Base-by-base conservation (phyloP, 2,329 filamentous ascomycete genomes). In the Colletotrichum lini region DNA sequence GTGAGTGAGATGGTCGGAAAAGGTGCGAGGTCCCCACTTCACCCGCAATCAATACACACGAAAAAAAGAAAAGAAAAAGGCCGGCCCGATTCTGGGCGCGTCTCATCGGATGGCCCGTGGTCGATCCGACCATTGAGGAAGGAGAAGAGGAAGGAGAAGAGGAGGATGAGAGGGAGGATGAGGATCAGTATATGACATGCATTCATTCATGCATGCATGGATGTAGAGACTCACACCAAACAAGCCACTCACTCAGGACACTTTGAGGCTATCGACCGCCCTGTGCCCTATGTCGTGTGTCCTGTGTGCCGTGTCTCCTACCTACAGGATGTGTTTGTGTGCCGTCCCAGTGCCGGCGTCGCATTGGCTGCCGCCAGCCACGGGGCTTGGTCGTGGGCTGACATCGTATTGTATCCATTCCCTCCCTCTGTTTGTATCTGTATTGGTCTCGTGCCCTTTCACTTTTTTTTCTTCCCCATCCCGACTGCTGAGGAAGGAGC, bases 81-180 rank as follows among this genome's bases (percentile, higher is more conserved):
- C 26, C 26, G 26, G 26, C 26, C 26, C 26, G 26, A 30, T 7
- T 26, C 26, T 26, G 26, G 26, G 26, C 26, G 26, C 26, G 26
- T 26, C 26, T 26, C 26, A 26, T 26, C 26, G 26, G 26, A 26
- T 26, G 26, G 26, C 26, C 26, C 4, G 26, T 26, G 26, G 26
- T 26, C 30, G 30, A 30, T 8, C 30, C 57, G 57, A 49, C 65
- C 57, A 26, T 67, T 67, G 49, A 57, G 57, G 65, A 67, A 67
- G 56, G 57, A 67, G 57, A 40, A 26, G 26, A 4, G 59, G 4
- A 40, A 13, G 3, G 21, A 4, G 6, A 6, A 8, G 35, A 15
- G 3, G n/a, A 40, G n/a, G 16, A 42, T 40, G 30, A 56, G 23
- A 30, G 10, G 18, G 23, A 4, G 52, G 18, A 35, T 23, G 9